phyloP scores from a whole-genome alignment of 2,329 filamentous ascomycete genomes.

The Rachicladosporium sp. region DNA sequence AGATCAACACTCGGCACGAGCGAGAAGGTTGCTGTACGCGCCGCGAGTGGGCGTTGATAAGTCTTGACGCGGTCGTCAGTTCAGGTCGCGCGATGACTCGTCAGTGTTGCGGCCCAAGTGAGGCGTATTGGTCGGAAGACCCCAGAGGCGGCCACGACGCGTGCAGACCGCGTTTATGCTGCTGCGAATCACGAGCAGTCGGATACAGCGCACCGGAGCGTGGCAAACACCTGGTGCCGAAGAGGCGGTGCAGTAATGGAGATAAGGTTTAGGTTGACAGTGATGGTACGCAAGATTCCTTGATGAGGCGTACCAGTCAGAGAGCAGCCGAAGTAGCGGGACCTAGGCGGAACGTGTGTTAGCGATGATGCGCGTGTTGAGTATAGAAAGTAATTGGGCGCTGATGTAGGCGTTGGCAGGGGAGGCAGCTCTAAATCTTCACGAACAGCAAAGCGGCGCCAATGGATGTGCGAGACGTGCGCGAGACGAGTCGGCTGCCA shows the following conservation, averaged over 20 bases:
- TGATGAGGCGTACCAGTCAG: constrained; percentile 9
- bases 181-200: constrained; percentile 3
- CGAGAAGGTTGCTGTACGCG: constrained; percentile 3
- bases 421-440: constrained; percentile 13
- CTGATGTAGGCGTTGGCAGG: constrained; percentile 10
- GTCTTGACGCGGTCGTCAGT: constrained; percentile 4
- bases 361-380: constrained; percentile 13
- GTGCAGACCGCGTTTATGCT: constrained; percentile 4
- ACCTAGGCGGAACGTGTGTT: constrained; percentile 9
- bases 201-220: constrained; percentile 3
- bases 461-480: constrained; percentile 7
- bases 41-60: constrained; percentile 4
- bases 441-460: constrained; percentile 17
- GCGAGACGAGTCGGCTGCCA: constrained; percentile 5
- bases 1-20: constrained; percentile 4
- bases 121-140: constrained; percentile 4
- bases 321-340: constrained; percentile 7
- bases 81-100: constrained; percentile 5
- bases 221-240: constrained; percentile 3
- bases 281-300: constrained; percentile 6
- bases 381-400: constrained; percentile 17
- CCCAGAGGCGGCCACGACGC: constrained; percentile 3
- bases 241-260: constrained; percentile 1
- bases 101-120: constrained; percentile 6
- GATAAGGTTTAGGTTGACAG: constrained; percentile 6